Evolutionary conservation across 768 basidiomycete genomes (phyloP).

Genomic region (Termitomyces sp.): DNA sequence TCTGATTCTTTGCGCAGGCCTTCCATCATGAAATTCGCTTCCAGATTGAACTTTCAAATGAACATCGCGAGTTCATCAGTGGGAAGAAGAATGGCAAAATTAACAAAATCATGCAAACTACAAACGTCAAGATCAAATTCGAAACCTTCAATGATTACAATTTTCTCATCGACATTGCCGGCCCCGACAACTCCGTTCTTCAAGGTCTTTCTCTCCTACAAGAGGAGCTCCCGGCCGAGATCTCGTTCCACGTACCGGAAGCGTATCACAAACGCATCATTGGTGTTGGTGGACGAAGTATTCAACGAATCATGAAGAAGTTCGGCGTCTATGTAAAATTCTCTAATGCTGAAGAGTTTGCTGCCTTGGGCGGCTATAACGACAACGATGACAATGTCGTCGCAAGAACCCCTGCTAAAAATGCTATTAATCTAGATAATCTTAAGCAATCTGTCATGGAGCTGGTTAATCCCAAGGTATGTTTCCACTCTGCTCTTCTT

Average conservation of each 20-base stretch:
- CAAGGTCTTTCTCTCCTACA: constrained; percentile 87
- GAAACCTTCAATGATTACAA: constrained; percentile 97
- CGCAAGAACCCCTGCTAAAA: constrained; percentile 97
- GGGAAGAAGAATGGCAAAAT: constrained; percentile 99
- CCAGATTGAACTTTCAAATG: constrained; percentile 95
- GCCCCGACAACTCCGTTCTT: constrained; percentile 78
- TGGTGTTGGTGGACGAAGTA: constrained; percentile 95
- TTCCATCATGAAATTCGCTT: constrained; percentile 98
- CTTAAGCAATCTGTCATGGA: constrained; percentile 97
- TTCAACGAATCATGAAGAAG: constrained; percentile 99
- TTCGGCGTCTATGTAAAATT: constrained; percentile 99
- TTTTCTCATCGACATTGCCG: constrained; percentile 89
- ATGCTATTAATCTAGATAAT: constrained; percentile 90
- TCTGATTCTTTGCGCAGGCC: constrained; percentile 37
- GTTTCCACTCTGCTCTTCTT: constrained; percentile 11
- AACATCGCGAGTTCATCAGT: constrained; percentile 97
- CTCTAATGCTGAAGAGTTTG: constrained; percentile 96
- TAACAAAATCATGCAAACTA: constrained; percentile 98
- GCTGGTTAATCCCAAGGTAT: constrained; percentile 90
- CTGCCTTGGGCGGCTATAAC: constrained; percentile 87
- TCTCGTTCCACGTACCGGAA: constrained; percentile 98
- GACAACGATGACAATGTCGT: constrained; percentile 99
- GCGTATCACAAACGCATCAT: constrained; percentile 99
- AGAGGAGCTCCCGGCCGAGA: constrained; percentile 97
- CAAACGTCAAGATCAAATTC: constrained; percentile 97